These are phyloP conservation scores for Fusarium pseudocircinatum DNA, from an alignment of 2,329 filamentous ascomycete genomes.

Conservation along the genomic window DNA sequence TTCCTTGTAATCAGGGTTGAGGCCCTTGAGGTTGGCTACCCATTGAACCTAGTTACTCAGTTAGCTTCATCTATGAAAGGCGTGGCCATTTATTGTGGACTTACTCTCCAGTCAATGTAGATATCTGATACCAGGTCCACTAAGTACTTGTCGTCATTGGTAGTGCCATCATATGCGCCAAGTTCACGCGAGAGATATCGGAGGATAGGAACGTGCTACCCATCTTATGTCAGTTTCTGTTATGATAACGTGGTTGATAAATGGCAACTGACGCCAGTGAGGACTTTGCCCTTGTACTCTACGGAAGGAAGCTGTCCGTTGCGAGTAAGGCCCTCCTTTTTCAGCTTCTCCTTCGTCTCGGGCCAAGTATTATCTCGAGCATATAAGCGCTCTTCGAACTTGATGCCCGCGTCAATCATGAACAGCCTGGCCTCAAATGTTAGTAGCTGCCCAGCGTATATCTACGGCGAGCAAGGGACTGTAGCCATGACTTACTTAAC, in stretches of 20 bases:
- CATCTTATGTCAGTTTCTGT: not conserved
- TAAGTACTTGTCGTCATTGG: slow-evolving; percentile 49
- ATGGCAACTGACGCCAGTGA: not conserved
- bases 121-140: slow-evolving; percentile 51
- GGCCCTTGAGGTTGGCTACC: slow-evolving; percentile 41
- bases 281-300: slow-evolving; percentile 8
- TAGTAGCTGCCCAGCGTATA: fast-evolving
- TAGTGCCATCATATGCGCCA: slow-evolving; percentile 49
- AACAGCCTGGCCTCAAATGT: not conserved
- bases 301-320: slow-evolving; percentile 7
- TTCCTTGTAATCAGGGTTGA: slow-evolving; percentile 46
- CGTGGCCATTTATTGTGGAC: fast-evolving
- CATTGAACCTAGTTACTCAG: slow-evolving; percentile 18
- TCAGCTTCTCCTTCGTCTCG: slow-evolving; percentile 4
- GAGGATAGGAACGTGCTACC: slow-evolving; percentile 39
- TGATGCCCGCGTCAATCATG: not conserved
- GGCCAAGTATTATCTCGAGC: not conserved
- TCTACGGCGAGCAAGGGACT: not conserved
- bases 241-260: fast-evolving
- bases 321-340: slow-evolving; percentile 3
- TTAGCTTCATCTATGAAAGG: not conserved
- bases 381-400: not conserved
- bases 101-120: slow-evolving; percentile 53
- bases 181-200: slow-evolving; percentile 50
- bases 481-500: not conserved